Evolutionary conservation across 495 filamentous ascomycete species (phyloP).

Genomic region (Clohesyomyces aquaticus): DNA sequence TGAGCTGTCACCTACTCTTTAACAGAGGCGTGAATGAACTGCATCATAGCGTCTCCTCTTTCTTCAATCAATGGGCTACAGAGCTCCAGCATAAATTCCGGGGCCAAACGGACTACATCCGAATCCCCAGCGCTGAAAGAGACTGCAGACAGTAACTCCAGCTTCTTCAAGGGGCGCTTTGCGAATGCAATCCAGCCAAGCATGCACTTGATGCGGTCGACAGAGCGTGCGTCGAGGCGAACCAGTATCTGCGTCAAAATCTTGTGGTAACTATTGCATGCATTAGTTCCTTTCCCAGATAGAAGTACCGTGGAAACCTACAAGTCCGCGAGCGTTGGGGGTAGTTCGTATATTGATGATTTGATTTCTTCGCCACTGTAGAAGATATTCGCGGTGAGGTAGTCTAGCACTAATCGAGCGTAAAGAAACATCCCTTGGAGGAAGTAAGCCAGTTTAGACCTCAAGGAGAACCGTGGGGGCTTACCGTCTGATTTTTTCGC

Average conservation of each 20-base stretch:
- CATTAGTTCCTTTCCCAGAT: not conserved
- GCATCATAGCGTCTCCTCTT: slow-evolving; percentile 1
- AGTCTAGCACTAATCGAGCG: slow-evolving; percentile 17
- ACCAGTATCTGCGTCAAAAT: slow-evolving; percentile 8
- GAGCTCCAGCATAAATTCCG: slow-evolving; percentile 7
- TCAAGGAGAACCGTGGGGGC: not conserved
- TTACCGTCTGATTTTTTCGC: slow-evolving; percentile 4
- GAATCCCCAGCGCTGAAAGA: not conserved
- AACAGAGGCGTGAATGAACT: slow-evolving; percentile 14
- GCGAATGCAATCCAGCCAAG: slow-evolving; percentile 15
- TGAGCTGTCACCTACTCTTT: slow-evolving; percentile 13
- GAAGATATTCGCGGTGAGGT: slow-evolving; percentile 8
- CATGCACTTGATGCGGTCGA: not conserved
- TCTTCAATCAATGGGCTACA: slow-evolving; percentile 18
- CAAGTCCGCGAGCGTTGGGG: slow-evolving; percentile 2
- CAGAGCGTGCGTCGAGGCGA: not conserved
- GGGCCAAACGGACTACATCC: not conserved
- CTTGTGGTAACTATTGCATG: slow-evolving; percentile 1
- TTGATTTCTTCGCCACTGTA: slow-evolving; percentile 11
- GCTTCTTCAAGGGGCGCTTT: slow-evolving; percentile 8
- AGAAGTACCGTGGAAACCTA: not conserved
- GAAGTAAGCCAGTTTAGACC: not conserved
- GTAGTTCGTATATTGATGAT: slow-evolving; percentile 5
- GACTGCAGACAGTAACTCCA: slow-evolving; percentile 10
- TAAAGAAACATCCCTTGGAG: slow-evolving; percentile 18